Percentiles rank a stretch among this genome's conserved stretches.
These are phyloP conservation scores for Cephaloascus fragrans DNA, from an alignment of 805 yeast species.

Conservation along the genomic window DNA sequence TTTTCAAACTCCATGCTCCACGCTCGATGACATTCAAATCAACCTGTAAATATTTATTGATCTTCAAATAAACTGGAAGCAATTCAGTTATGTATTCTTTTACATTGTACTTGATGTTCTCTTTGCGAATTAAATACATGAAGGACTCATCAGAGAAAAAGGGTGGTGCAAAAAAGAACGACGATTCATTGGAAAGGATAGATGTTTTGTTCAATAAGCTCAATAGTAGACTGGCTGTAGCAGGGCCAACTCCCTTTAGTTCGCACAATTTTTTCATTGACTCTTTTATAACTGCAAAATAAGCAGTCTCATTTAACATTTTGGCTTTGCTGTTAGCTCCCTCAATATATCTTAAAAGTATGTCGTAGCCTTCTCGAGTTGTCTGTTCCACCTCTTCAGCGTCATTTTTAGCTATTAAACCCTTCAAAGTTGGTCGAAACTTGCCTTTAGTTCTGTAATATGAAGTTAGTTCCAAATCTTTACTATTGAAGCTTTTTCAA, in stretches of 20 bases:
- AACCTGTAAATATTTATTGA: background rate
- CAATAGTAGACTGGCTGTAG: conserved; percentile 34
- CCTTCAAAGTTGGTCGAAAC: conserved; percentile 33
- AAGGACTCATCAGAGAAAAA: conserved; percentile 42
- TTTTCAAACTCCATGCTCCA: background rate
- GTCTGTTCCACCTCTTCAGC: conserved; percentile 14
- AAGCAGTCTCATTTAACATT: conserved; percentile 6
- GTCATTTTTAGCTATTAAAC: conserved; percentile 27
- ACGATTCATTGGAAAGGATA: background rate
- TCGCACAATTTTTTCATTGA: conserved; percentile 21
- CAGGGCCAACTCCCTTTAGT: conserved; percentile 40
- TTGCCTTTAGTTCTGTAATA: conserved; percentile 21
- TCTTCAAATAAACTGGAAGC: background rate
- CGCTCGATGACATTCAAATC: background rate
- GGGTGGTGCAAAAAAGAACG: conserved; percentile 30
- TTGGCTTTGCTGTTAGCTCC: background rate
- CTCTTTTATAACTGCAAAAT: conserved; percentile 10
- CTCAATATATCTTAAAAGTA: conserved; percentile 2
- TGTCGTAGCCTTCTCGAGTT: conserved; percentile 18
- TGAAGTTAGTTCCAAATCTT: background rate
- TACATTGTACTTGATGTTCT: conserved; percentile 27
- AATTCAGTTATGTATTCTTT: conserved; percentile 30
- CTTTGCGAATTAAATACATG: conserved; percentile 18
- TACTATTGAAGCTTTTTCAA: no score
- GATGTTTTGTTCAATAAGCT: conserved; percentile 18